Evolutionary conservation across 2,329 filamentous ascomycete species (phyloP).

Genomic region (Lecanoromycetidae sp.): DNA sequence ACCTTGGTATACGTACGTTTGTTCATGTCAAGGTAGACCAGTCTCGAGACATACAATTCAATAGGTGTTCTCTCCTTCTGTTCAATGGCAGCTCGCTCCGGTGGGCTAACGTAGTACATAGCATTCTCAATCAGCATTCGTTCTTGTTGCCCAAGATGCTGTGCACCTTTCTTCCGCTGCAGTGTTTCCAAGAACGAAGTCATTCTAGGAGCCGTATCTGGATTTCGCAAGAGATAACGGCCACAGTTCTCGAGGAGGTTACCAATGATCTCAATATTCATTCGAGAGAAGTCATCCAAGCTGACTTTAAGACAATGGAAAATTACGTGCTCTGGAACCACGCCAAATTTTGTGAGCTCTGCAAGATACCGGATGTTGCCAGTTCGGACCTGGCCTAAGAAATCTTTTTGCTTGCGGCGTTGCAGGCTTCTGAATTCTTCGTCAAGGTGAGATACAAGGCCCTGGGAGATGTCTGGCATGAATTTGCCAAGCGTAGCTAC

Average conservation of each 20-base stretch:
- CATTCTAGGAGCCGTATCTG: slow-evolving; percentile 90
- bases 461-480: slow-evolving; percentile 87
- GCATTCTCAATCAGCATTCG: slow-evolving; percentile 98
- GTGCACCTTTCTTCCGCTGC: slow-evolving; percentile 87
- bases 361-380: slow-evolving; percentile 96
- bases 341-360: slow-evolving; percentile 93
- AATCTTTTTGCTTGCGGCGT: slow-evolving; percentile 93
- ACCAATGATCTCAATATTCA: slow-evolving; percentile 98
- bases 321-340: slow-evolving; percentile 95
- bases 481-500: slow-evolving; percentile 89
- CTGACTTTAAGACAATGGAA: slow-evolving; percentile 98
- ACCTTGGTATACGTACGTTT: slow-evolving; percentile 91
- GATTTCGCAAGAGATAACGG: slow-evolving; percentile 80
- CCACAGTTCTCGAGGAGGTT: slow-evolving; percentile 94
- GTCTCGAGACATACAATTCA: slow-evolving; percentile 82
- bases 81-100: slow-evolving; percentile 81
- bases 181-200: slow-evolving; percentile 84
- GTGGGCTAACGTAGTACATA: slow-evolving; percentile 85
- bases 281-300: slow-evolving; percentile 90
- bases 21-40: slow-evolving; percentile 87
- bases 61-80: slow-evolving; percentile 93
- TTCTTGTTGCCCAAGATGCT: slow-evolving; percentile 90
- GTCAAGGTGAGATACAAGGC: slow-evolving; percentile 81
- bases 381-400: slow-evolving; percentile 82
- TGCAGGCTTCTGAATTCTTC: slow-evolving; percentile 95